Evolutionary conservation across 2,329 filamentous ascomycete genomes (phyloP).

Genomic region (Calonectria hongkongensis): DNA sequence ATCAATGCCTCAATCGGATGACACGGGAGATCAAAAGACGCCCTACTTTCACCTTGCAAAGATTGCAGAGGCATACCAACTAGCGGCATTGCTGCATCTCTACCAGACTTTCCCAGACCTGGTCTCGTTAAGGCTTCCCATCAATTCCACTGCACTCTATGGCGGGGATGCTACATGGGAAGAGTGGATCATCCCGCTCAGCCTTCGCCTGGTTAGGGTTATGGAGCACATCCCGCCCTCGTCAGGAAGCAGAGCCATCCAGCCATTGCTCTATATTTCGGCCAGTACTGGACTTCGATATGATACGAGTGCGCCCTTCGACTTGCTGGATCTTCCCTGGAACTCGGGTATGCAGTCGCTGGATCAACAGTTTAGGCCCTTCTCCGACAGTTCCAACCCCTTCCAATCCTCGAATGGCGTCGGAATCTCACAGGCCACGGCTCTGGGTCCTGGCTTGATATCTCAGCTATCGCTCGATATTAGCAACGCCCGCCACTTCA

Average conservation of each 20-base stretch:
- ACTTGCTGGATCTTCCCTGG: conserved; percentile 43
- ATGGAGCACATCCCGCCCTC: conserved; percentile 59
- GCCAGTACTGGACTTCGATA: conserved; percentile 60
- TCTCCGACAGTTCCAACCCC: conserved; percentile 13
- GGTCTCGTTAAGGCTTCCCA: conserved; percentile 57
- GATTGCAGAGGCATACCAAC: conserved; percentile 63
- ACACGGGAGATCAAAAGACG: conserved; percentile 57
- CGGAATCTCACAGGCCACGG: conserved; percentile 35
- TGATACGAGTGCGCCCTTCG: conserved; percentile 44
- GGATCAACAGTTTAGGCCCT: conserved; percentile 35
- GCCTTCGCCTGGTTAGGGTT: conserved; percentile 57
- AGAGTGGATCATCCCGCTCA: conserved; percentile 61
- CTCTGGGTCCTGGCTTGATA: conserved; percentile 41
- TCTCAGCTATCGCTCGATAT: conserved; percentile 59
- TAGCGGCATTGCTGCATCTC: conserved; percentile 62
- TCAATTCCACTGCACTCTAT: conserved; percentile 41
- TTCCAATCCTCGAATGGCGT: conserved; percentile 38
- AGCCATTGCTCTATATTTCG: conserved; percentile 61
- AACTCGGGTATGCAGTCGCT: conserved; percentile 34
- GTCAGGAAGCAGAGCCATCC: conserved; percentile 61
- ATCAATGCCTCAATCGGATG: conserved; percentile 38
- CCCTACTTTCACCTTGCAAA: conserved; percentile 58
- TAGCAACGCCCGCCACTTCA: conserved; percentile 61
- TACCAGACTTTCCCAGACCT: conserved; percentile 64
- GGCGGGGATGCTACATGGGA: conserved; percentile 58